Conservation (phyloP, 1,139 yeast species). For the Chernovozyma sophiae-reginae region DNA sequence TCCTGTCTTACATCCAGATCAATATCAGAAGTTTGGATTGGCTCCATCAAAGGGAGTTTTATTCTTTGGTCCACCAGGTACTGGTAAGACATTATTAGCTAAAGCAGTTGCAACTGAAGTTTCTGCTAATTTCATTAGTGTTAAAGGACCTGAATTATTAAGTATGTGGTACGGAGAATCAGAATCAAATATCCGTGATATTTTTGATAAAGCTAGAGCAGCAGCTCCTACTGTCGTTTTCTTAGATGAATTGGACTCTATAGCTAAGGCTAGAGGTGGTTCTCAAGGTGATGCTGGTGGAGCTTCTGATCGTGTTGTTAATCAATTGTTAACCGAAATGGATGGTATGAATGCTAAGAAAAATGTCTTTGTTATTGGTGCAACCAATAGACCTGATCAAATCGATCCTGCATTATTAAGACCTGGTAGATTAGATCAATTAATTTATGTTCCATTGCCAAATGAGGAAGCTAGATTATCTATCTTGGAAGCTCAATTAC, state of each 20-base stretch:
- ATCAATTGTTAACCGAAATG: slow-evolving; percentile 97
- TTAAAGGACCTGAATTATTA: slow-evolving; percentile 94
- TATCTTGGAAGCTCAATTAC: slow-evolving; percentile 89
- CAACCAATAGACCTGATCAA: slow-evolving; percentile 98
- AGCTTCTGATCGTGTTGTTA: slow-evolving; percentile 96
- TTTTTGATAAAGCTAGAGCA: slow-evolving; percentile 97
- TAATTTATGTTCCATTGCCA: slow-evolving; percentile 97
- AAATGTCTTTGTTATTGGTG: slow-evolving; percentile 98
- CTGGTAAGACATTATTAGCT: slow-evolving; percentile 96
- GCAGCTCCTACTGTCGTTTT: slow-evolving; percentile 98
- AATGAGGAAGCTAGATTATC: slow-evolving; percentile 92
- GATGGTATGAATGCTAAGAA: slow-evolving; percentile 99
- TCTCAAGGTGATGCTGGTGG: slow-evolving; percentile 95
- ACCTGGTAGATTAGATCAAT: slow-evolving; percentile 98
- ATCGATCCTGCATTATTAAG: slow-evolving; percentile 97
- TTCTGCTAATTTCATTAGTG: slow-evolving; percentile 93
- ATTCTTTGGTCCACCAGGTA: slow-evolving; percentile 99
- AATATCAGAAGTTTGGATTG: slow-evolving; percentile 94
- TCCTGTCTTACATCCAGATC: slow-evolving; percentile 98
- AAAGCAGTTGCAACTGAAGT: slow-evolving; percentile 99
- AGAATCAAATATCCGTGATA: slow-evolving; percentile 94
- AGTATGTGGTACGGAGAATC: slow-evolving; percentile 99
- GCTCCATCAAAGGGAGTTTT: slow-evolving; percentile 97
- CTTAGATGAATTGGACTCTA: slow-evolving; percentile 95
- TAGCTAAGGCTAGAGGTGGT: slow-evolving; percentile 97